Conservation (phyloP, 345 rosid genomes). For the Toxicodendron radicans region DNA sequence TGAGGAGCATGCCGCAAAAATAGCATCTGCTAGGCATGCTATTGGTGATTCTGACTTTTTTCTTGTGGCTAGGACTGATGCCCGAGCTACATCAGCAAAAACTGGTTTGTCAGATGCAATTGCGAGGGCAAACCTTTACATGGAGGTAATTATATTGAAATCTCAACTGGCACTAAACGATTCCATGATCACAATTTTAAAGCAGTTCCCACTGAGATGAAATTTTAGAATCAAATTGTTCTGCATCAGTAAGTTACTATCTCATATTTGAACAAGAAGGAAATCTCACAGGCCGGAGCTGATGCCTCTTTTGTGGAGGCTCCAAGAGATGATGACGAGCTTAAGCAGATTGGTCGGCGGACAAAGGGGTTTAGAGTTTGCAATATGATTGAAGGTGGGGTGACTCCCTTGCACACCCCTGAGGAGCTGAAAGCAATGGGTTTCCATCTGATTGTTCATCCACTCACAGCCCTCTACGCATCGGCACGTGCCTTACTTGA, state of each 20-base stretch:
- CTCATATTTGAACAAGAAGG: background rate
- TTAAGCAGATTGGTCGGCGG: constrained; percentile 37
- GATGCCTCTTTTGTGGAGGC: constrained; percentile 58
- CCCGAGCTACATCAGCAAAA: constrained; percentile 48
- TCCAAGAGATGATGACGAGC: constrained; percentile 48
- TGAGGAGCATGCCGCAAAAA: constrained; percentile 55
- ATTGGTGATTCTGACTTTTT: constrained; percentile 53
- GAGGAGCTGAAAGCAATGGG: constrained; percentile 55
- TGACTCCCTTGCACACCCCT: constrained; percentile 47
- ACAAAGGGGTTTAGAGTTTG: constrained; percentile 50
- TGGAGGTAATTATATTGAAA: constrained; percentile 32
- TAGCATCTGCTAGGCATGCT: constrained; percentile 56
- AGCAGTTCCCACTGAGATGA: background rate
- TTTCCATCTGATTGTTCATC: constrained; percentile 39
- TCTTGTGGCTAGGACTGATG: constrained; percentile 56
- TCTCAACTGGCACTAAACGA: background rate
- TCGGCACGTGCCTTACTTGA: constrained; percentile 41
- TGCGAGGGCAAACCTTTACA: constrained; percentile 53
- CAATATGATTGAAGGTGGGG: constrained; percentile 58
- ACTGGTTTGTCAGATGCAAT: constrained; percentile 53
- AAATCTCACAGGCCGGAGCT: constrained; percentile 42
- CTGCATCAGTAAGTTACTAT: background rate
- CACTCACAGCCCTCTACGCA: constrained; percentile 42
- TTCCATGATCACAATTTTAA: background rate
- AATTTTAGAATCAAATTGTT: no score